Base-by-base conservation (phyloP, 768 basidiomycete genomes). In the Leccinum sublutescens region DNA sequence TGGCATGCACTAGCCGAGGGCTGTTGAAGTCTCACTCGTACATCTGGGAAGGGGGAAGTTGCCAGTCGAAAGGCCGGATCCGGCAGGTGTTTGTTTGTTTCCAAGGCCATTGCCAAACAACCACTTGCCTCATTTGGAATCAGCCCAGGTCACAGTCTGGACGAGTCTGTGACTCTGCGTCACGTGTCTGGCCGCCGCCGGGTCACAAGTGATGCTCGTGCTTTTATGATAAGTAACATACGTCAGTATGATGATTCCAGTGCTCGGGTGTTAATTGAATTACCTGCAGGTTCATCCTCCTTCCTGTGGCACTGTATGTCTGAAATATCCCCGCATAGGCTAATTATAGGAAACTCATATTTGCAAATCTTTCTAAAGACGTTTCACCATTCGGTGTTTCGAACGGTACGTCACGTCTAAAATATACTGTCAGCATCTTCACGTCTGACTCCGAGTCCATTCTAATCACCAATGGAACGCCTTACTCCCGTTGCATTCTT, bases 81-180 rank as follows among this genome's bases (percentile, higher is more conserved):
- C 2, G 59, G 62, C 17, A 57, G 49, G 60, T 17, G 72, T 65
- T 64, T 71, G 70, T 71, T 71, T 74, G 54, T 55, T 71, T 66
- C 59, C 15, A 59, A 72, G 52, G 70, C 59, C 15, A n/a, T 66
- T 63, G 72, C 64, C 64, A 71, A 71, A 71, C 53, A 71, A 58
- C 33, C 48, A 29, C 56, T 40, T 57, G 53, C 60, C 55, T 43
- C 9, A 50, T 63, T 43, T 31, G 43, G 43, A 43, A n/a, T 19
- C 8, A n/a, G 9, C n/a, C 40, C 10, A 19, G 10, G 31, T 12
- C 31, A 12, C 31, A n/a, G 40, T 43, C 11, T n/a, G 17, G 40
- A 36, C 34, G 34, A 36, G 34, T 15, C 40, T 9, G 40, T 40
- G 40, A 17, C 8, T 14, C 8, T 25, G 43, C 7, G 31, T 43